phyloP scores from a whole-genome alignment of 2,329 filamentous ascomycete species.

The Torrubiellomyces zombiae region DNA sequence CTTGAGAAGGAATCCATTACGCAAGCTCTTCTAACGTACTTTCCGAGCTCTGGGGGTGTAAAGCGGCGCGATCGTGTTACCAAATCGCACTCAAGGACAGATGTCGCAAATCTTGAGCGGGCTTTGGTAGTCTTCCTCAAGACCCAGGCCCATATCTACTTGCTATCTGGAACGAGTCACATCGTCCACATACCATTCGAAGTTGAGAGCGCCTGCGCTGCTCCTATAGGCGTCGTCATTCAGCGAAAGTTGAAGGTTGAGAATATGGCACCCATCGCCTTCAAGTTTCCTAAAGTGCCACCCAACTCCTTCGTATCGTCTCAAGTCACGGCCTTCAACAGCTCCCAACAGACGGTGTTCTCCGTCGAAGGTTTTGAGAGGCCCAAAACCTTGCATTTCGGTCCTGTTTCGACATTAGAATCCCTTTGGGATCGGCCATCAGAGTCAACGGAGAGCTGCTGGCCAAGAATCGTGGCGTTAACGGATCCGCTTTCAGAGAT shows the following conservation, averaged over 20 bases:
- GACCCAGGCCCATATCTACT: constrained; percentile 86
- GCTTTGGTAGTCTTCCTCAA: constrained; percentile 84
- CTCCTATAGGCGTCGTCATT: constrained; percentile 67
- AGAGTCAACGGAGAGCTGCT: constrained; percentile 38
- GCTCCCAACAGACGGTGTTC: constrained; percentile 34
- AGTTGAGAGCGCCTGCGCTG: constrained; percentile 71
- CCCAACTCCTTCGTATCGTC: constrained; percentile 72
- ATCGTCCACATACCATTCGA: constrained; percentile 90
- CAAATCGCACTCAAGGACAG: constrained; percentile 2
- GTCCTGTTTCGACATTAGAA: constrained; percentile 35
- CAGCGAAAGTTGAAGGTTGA: constrained; percentile 55
- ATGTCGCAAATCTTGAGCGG: constrained; percentile 27
- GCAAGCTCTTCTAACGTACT: constrained; percentile 76
- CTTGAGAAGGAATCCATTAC: constrained; percentile 71
- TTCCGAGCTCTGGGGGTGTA: constrained; percentile 39
- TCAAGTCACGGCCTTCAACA: constrained; percentile 38
- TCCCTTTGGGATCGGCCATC: constrained; percentile 39
- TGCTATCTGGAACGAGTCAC: constrained; percentile 73
- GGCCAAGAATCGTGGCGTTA: constrained; percentile 66
- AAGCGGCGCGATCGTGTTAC: constrained; percentile 1
- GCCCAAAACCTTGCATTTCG: constrained; percentile 36
- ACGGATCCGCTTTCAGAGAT: constrained; percentile 76
- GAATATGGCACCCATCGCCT: constrained; percentile 30
- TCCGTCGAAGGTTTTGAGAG: constrained; percentile 39
- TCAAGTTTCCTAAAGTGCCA: constrained; percentile 46